These are phyloP conservation scores for Byssothecium circinans DNA, from an alignment of 2,329 filamentous ascomycete genomes.

Conservation along the genomic window DNA sequence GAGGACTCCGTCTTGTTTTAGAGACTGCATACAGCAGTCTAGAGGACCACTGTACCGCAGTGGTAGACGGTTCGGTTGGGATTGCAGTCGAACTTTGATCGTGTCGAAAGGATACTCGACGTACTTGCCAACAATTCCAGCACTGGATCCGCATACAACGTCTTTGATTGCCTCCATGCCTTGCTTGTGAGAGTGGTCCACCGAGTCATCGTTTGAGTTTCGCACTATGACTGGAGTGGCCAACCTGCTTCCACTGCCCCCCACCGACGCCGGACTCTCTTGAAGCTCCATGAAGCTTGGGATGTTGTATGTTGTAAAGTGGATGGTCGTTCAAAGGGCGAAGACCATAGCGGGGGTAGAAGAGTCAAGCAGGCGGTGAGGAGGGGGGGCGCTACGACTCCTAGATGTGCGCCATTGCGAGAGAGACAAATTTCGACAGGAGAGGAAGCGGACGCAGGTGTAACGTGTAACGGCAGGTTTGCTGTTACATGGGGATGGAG, in stretches of 20 bases:
- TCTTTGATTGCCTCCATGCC: constrained; percentile 77
- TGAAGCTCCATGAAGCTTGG: constrained; percentile 32
- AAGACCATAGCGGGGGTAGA: constrained; percentile 23
- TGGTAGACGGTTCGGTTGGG: constrained; percentile 83
- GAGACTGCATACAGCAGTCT: constrained; percentile 89
- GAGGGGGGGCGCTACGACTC: constrained; percentile 28
- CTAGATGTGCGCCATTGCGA: constrained; percentile 22
- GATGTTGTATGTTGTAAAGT: constrained; percentile 6
- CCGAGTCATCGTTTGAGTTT: constrained; percentile 15
- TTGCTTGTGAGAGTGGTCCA: constrained; percentile 40
- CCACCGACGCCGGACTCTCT: constrained; percentile 33
- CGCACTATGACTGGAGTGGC: constrained; percentile 21
- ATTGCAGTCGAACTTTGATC: constrained; percentile 94
- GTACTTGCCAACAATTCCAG: constrained; percentile 88
- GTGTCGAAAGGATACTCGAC: constrained; percentile 99
- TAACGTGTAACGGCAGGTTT: constrained; percentile 22
- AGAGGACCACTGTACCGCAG: constrained; percentile 82
- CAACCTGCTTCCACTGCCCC: constrained; percentile 32
- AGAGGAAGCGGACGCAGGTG: constrained; percentile 14
- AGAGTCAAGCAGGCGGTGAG: constrained; percentile 35
- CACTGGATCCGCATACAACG: constrained; percentile 84
- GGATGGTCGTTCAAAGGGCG: constrained; percentile 17
- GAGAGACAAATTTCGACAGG: constrained; percentile 8
- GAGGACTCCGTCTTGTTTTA: constrained; percentile 74
- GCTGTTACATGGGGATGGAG: constrained; percentile 19